These are phyloP conservation scores for Acer campestre DNA, from an alignment of 345 rosid species.

Conservation along the genomic window DNA sequence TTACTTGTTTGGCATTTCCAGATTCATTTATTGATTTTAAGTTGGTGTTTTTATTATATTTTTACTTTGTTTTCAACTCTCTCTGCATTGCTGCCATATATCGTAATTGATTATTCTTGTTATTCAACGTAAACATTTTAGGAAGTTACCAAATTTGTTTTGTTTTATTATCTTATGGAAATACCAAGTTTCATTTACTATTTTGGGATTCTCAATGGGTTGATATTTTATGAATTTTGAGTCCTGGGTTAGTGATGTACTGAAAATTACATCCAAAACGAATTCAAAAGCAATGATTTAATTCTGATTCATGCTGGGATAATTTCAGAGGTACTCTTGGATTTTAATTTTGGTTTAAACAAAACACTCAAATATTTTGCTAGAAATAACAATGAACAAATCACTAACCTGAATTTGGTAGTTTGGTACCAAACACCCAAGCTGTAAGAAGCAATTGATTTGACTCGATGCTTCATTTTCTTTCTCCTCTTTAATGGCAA, in stretches of 20 bases:
- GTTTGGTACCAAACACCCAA: neutral
- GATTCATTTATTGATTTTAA: neutral
- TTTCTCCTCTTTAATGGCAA: too few relatives aligned
- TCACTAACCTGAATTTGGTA: neutral
- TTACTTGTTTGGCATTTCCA: neutral
- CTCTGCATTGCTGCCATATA: neutral
- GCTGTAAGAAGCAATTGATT: neutral
- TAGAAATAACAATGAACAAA: too few relatives aligned
- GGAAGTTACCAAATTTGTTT: neutral
- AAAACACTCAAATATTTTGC: too few relatives aligned
- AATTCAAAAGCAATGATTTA: neutral
- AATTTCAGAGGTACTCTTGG: neutral
- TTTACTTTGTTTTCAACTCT: neutral
- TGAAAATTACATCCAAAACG: too few relatives aligned
- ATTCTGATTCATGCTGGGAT: neutral
- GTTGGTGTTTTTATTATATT: neutral
- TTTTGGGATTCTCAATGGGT: neutral
- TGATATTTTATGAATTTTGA: neutral
- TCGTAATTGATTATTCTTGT: neutral
- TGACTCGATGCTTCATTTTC: too few relatives aligned
- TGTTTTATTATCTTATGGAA: too few relatives aligned
- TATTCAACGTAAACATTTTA: neutral
- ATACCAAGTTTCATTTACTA: neutral
- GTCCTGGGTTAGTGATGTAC: too few relatives aligned
- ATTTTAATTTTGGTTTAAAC: neutral